Conservation (phyloP, 352 stramenopile genomes). For the Globisporangium nodosum region DNA sequence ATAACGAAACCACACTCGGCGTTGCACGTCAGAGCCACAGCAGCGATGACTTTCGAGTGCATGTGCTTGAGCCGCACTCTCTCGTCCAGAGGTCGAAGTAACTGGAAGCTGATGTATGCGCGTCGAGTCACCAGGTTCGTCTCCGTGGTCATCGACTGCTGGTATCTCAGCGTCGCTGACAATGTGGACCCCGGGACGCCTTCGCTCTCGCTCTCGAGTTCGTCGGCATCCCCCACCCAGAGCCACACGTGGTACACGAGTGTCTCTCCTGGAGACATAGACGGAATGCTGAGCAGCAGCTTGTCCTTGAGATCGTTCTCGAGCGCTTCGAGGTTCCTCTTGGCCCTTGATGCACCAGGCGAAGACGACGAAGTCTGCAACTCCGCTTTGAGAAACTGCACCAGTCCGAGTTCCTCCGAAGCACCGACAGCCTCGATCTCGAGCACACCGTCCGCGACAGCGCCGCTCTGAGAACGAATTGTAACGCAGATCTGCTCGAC, state of each 20-base stretch:
- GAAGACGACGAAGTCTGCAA: not conserved
- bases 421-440: constrained; percentile 27
- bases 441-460: constrained; percentile 35
- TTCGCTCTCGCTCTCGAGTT: constrained; percentile 5
- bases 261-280: constrained; percentile 13
- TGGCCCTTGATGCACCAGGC: not conserved
- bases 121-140: constrained; percentile 19
- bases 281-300: constrained; percentile 19
- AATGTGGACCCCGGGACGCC: constrained; percentile 9
- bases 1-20: constrained; percentile 19
- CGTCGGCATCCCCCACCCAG: constrained; percentile 6
- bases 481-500: constrained; percentile 38
- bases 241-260: constrained; percentile 25
- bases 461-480: constrained; percentile 43
- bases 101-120: constrained; percentile 22
- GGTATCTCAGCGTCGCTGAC: constrained; percentile 22
- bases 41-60: constrained; percentile 19
- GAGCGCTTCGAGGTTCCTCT: not conserved
- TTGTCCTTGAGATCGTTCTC: constrained; percentile 5
- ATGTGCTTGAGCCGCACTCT: constrained; percentile 34
- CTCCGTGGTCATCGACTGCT: constrained; percentile 13
- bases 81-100: constrained; percentile 28
- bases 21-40: constrained; percentile 38
- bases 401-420: not conserved
- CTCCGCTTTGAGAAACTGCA: constrained; percentile 10